Evolutionary conservation across 2,329 filamentous ascomycete genomes (phyloP).

Genomic region (Claviceps citrina): DNA sequence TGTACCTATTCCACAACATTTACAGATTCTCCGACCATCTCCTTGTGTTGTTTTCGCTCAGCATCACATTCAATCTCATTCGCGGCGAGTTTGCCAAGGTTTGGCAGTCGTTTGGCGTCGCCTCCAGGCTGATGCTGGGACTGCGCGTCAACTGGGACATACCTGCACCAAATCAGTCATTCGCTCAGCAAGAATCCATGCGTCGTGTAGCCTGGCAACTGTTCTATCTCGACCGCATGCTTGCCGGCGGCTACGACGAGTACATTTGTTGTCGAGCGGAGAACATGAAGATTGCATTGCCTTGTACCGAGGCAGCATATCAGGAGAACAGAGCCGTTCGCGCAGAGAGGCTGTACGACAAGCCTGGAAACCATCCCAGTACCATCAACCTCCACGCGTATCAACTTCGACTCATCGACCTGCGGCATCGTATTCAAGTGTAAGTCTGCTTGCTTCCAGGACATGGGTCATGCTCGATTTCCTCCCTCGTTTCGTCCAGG

Average conservation of each 20-base stretch:
- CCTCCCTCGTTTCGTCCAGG: background rate
- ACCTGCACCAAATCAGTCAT: slow-evolving; percentile 14
- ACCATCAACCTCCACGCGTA: slow-evolving; percentile 20
- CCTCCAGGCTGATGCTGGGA: slow-evolving; percentile 22
- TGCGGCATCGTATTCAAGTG: slow-evolving; percentile 23
- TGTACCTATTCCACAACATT: slow-evolving; percentile 25
- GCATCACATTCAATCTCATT: slow-evolving; percentile 22
- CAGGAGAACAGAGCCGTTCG: slow-evolving; percentile 17
- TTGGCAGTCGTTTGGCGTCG: slow-evolving; percentile 25
- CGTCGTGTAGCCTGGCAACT: slow-evolving; percentile 24
- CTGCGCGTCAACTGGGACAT: slow-evolving; percentile 26
- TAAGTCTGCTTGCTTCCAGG: slow-evolving; percentile 10
- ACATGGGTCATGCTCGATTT: background rate
- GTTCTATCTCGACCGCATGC: slow-evolving; percentile 22
- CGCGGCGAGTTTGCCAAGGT: slow-evolving; percentile 23
- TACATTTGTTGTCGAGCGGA: slow-evolving; percentile 23
- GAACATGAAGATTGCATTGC: slow-evolving; percentile 23
- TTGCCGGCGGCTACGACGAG: slow-evolving; percentile 26
- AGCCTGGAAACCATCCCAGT: slow-evolving; percentile 10
- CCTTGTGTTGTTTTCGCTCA: slow-evolving; percentile 21
- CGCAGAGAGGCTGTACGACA: slow-evolving; percentile 18
- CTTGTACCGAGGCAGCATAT: slow-evolving; percentile 20
- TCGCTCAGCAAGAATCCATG: slow-evolving; percentile 21
- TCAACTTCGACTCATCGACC: slow-evolving; percentile 20
- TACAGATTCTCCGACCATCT: slow-evolving; percentile 20